Evolutionary conservation across 768 basidiomycete species (phyloP), one percentile per base, ranked within the genome.

Genomic region (Rhodotorula kratochvilovae): DNA sequence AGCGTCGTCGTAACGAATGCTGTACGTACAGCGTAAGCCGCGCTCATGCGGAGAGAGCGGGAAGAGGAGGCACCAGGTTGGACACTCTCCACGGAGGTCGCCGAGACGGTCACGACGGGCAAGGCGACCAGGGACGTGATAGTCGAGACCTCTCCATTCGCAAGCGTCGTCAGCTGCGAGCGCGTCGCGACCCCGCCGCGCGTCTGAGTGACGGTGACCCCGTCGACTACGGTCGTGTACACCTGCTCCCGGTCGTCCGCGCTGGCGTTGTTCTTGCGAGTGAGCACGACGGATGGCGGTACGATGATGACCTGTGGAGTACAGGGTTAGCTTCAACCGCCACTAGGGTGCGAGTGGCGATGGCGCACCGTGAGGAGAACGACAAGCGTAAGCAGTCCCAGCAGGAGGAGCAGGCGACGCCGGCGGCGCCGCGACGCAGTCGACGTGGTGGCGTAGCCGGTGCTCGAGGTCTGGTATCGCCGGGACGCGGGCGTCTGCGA

Each of bases 21-120:
- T 62, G 50, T 15, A 8, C 12, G 51, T 23, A 23, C 16, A 11
- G 12, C 12, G 51, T 29, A 4, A 51, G n/a, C n/a, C n/a, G 13
- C 25, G 27, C 17, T 21, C 45, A 23, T 21, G 43, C 13, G 43
- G 59, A 2, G 3, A 11, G 21, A 35, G 45, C 5, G n/a, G 5
- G 33, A 16, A 4, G 39, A 12, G 6, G 11, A 8, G 46, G 16
- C 46, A 61, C 61, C 48, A 4, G 61, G 36, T 35, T 48, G 46
- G 33, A 62, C n/a, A 8, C 13, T 25, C 11, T 36, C 33, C 35
- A 33, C 36, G 48, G 23, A 16, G 11, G 61, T 51, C 16, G 48
- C 48, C 23, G 63, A 64, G 16, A 70, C 68, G 6, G 68, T 70
- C 29, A 70, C 51, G 27, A 53, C 63, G 2, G 68, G 68, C 29